A percentile compares a stretch with the other conserved stretches of the same genome.
phyloP scores from a whole-genome alignment of 495 filamentous ascomycete genomes.

The Tuber melanosporum region DNA sequence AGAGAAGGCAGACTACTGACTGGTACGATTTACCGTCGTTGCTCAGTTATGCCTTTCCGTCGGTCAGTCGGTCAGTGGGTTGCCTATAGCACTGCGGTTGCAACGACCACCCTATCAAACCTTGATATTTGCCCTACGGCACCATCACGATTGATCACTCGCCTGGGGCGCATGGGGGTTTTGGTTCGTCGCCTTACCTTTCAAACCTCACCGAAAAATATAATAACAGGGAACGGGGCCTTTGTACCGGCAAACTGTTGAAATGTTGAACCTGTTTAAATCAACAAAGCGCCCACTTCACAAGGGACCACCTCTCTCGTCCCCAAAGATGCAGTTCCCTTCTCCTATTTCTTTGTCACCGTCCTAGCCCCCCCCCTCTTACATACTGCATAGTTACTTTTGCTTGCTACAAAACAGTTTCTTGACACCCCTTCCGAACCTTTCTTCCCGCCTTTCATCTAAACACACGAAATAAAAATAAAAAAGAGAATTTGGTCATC shows the following conservation, averaged over 20 bases:
- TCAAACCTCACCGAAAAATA: background rate
- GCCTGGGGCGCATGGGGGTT: background rate
- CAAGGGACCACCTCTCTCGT: background rate
- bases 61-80: background rate
- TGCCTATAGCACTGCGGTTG: background rate
- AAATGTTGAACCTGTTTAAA: background rate
- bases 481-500: background rate
- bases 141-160: background rate
- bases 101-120: background rate
- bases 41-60: background rate
- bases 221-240: background rate
- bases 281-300: background rate
- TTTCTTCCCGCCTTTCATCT: background rate
- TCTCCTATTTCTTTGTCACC: constrained; percentile 30
- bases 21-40: background rate
- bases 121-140: background rate
- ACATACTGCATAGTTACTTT: constrained; percentile 12
- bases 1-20: background rate
- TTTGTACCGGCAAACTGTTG: constrained; percentile 4
- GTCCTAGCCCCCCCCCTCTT: constrained; percentile 24
- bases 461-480: background rate
- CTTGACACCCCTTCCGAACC: background rate
- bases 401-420: background rate
- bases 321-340: background rate
- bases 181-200: background rate